A percentile compares a stretch with the other conserved stretches of the same genome.
phyloP scores from a whole-genome alignment of 805 yeast species.

The Phaffomyces thermotolerans region DNA sequence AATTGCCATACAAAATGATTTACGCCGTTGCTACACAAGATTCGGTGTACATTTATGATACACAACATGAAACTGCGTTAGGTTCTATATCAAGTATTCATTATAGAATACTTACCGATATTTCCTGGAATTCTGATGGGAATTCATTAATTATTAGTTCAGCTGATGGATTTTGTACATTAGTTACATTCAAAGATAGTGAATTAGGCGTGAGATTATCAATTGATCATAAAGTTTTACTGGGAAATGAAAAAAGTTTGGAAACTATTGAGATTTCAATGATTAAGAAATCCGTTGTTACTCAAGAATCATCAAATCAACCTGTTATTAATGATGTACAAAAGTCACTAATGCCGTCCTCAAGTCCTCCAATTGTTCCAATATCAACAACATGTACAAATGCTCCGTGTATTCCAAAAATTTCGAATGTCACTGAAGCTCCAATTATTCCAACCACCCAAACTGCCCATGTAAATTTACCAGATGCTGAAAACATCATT shows the following conservation, averaged over 20 bases:
- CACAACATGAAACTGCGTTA: constrained; percentile 60
- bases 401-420: no score
- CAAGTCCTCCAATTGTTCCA: no score
- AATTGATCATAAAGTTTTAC: constrained; percentile 18
- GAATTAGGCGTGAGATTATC: constrained; percentile 48
- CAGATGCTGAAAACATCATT: no score
- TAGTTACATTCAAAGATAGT: constrained; percentile 43
- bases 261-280: constrained; percentile 1
- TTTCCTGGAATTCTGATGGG: constrained; percentile 82
- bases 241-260: constrained; percentile 9
- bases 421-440: no score
- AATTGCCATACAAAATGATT: constrained; percentile 69
- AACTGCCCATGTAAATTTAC: no score
- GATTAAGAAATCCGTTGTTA: constrained; percentile 2
- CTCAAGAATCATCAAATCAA: neutral
- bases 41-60: constrained; percentile 74
- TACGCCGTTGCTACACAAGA: constrained; percentile 94
- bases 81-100: constrained; percentile 76
- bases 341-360: no score
- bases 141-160: constrained; percentile 62
- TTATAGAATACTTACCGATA: constrained; percentile 81
- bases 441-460: no score
- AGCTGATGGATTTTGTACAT: constrained; percentile 89
- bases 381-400: no score
- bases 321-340: neutral